Conservation (phyloP, 495 filamentous ascomycete genomes). For the Ramalina intermedia region DNA sequence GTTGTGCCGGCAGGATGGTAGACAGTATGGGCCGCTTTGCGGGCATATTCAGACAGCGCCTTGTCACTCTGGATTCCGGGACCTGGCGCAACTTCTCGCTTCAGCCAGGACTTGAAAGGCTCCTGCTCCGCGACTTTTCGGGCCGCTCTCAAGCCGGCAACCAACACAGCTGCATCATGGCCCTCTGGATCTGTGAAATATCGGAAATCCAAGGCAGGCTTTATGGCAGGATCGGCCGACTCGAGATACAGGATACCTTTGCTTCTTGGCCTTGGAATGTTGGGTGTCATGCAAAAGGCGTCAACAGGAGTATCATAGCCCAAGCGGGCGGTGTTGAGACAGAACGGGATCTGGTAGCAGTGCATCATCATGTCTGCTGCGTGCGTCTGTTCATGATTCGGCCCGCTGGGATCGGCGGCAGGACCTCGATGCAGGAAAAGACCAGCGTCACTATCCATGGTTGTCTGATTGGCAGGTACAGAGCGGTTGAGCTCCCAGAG, state of each 20-base stretch:
- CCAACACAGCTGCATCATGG: constrained; percentile 69
- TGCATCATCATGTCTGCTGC: constrained; percentile 81
- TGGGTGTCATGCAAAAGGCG: constrained; percentile 86
- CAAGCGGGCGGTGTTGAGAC: constrained; percentile 53
- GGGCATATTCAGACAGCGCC: constrained; percentile 57
- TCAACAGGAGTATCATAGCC: constrained; percentile 60
- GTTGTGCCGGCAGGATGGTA: constrained; percentile 80
- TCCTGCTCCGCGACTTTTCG: constrained; percentile 53
- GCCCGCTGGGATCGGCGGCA: constrained; percentile 34
- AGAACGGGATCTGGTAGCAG: constrained; percentile 80
- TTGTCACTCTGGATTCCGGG: constrained; percentile 53
- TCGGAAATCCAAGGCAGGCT: constrained; percentile 72
- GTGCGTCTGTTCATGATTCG: constrained; percentile 48
- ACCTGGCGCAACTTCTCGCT: constrained; percentile 65
- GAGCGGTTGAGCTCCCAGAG: constrained; percentile 73
- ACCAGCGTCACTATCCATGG: constrained; percentile 74
- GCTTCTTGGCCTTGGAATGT: constrained; percentile 70
- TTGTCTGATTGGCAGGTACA: constrained; percentile 61
- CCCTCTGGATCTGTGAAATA: constrained; percentile 79
- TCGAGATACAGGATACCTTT: constrained; percentile 59
- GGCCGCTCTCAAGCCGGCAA: constrained; percentile 60
- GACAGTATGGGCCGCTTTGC: constrained; percentile 65
- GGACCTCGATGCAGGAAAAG: constrained; percentile 65
- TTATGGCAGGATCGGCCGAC: constrained; percentile 52
- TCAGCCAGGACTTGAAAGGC: constrained; percentile 68